Evolutionary conservation across 225 moss, liverwort and hornwort genomes (phyloP).

Genomic region (Marchantia polymorpha): DNA sequence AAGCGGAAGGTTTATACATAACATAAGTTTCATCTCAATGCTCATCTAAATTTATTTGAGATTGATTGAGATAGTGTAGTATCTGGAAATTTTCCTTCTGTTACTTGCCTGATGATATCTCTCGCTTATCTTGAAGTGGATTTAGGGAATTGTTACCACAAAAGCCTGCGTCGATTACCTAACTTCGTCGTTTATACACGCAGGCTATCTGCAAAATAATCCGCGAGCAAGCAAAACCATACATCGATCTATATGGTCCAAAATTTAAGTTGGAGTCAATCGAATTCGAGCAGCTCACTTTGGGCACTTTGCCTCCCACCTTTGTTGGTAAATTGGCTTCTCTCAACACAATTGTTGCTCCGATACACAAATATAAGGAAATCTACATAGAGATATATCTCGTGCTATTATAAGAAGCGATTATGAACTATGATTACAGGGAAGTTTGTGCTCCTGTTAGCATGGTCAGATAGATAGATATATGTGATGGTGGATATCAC

Average conservation of each 20-base stretch:
- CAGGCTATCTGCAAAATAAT: slow-evolving; percentile 94
- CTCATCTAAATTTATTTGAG: too few species aligned
- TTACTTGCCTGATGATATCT: too few species aligned
- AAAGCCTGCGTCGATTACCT: background rate
- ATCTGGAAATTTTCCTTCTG: too few species aligned
- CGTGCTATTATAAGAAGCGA: too few species aligned
- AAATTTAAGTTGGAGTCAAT: slow-evolving; percentile 77
- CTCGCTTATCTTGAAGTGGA: too few species aligned
- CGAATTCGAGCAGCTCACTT: slow-evolving; percentile 81
- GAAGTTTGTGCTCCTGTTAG: background rate
- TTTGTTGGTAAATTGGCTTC: slow-evolving; percentile 59
- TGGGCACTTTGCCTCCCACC: slow-evolving; percentile 89
- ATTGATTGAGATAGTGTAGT: too few species aligned
- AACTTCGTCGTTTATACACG: background rate
- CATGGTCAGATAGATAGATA: too few species aligned
- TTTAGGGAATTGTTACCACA: too few species aligned
- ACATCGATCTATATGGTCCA: slow-evolving; percentile 72
- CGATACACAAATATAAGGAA: background rate
- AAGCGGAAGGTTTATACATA: too few species aligned
- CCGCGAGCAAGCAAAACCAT: slow-evolving; percentile 78
- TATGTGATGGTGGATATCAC: too few species aligned
- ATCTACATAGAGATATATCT: background rate
- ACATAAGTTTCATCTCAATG: too few species aligned
- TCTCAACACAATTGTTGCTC: background rate
- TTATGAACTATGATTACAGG: background rate